phyloP scores from a whole-genome alignment of 352 stramenopile species.

The Pythium diclinum region DNA sequence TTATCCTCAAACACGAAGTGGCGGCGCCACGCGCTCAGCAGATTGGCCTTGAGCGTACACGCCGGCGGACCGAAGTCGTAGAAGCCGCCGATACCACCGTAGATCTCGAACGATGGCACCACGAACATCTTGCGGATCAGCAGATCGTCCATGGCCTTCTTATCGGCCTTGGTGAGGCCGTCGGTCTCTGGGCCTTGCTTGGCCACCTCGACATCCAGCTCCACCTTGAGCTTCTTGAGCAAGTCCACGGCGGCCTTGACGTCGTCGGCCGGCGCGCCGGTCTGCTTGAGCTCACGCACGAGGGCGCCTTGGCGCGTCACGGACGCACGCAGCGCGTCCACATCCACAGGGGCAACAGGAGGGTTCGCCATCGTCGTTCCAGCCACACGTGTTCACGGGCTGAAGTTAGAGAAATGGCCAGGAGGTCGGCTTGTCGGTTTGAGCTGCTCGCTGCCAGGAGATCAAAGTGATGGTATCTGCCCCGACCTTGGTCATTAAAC shows the following conservation, averaged over 20 bases:
- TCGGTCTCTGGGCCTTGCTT: slow-evolving; percentile 64
- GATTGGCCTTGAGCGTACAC: slow-evolving; percentile 95
- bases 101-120: slow-evolving; percentile 99
- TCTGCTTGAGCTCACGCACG: slow-evolving; percentile 97
- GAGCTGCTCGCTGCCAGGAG: background rate
- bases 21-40: slow-evolving; percentile 95
- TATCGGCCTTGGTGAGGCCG: slow-evolving; percentile 67
- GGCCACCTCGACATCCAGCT: slow-evolving; percentile 79
- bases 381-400: slow-evolving; percentile 4
- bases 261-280: slow-evolving; percentile 77
- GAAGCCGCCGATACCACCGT: slow-evolving; percentile 97
- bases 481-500: background rate
- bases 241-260: slow-evolving; percentile 91
- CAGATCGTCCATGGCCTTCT: slow-evolving; percentile 96
- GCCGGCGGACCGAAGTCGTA: slow-evolving; percentile 98
- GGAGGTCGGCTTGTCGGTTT: background rate
- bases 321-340: slow-evolving; percentile 91
- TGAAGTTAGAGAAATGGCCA: slow-evolving; percentile 2
- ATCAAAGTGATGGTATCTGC: background rate
- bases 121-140: slow-evolving; percentile 99
- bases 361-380: slow-evolving; percentile 20
- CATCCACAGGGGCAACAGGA: slow-evolving; percentile 59
- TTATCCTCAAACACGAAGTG: slow-evolving; percentile 99
- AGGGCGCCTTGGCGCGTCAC: slow-evolving; percentile 94
- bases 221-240: slow-evolving; percentile 93